Evolutionary conservation across 495 filamentous ascomycete genomes (phyloP).

Genomic region (Aspergillus egyptiacus): DNA sequence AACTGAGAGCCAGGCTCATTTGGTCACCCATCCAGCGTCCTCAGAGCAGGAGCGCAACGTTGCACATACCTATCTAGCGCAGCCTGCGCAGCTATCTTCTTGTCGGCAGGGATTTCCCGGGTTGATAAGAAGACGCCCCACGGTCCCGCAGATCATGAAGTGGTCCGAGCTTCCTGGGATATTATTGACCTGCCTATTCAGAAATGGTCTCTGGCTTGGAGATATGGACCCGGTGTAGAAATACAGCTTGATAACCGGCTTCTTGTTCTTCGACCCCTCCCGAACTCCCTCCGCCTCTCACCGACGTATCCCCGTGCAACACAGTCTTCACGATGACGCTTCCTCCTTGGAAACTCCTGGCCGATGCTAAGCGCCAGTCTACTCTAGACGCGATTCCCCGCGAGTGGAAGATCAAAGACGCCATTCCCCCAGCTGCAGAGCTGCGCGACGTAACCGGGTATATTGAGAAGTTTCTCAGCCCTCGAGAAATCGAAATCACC

Average conservation of each 20-base stretch:
- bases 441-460: conserved; percentile 61
- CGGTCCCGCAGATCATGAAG: too few species aligned
- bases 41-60: too few species aligned
- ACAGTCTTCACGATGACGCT: background rate
- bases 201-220: background rate
- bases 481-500: conserved; percentile 52
- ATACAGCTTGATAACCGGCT: background rate
- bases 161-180: background rate
- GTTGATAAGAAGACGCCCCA: too few species aligned
- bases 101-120: too few species aligned
- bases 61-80: too few species aligned
- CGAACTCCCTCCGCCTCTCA: background rate
- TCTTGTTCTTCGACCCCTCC: background rate
- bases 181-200: background rate
- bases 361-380: conserved; percentile 46
- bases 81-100: too few species aligned
- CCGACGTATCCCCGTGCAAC: too few species aligned
- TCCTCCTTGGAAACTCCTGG: conserved; percentile 40
- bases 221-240: background rate
- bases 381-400: conserved; percentile 50
- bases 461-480: conserved; percentile 51
- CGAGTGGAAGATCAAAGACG: conserved; percentile 48
- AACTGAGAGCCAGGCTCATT: too few species aligned
- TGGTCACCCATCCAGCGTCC: too few species aligned
- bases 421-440: conserved; percentile 44